Base-by-base conservation (phyloP, 2,329 filamentous ascomycete genomes). In the Ceratocystis cacaofunesta region DNA sequence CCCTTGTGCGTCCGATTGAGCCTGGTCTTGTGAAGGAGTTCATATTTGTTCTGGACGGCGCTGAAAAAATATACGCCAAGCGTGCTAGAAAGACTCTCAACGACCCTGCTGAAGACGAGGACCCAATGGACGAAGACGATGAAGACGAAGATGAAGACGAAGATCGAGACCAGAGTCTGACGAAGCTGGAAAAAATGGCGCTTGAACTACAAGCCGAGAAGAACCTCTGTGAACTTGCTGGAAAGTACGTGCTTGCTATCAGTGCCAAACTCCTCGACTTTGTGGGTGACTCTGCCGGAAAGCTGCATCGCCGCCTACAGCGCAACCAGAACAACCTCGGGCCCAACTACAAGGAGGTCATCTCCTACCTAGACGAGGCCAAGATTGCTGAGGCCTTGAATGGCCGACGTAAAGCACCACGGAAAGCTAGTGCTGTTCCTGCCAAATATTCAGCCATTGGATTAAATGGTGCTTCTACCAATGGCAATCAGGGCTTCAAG, bases 261-360 rank as follows among this genome's bases (percentile, higher is more conserved):
- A 79, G 88, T 8, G 89, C 86, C 22, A 85, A 85, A 64, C 84
- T 91, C 50, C 78, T 96, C 62, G 90, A 95, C 72, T 76, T 79
- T 52, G 78, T 77, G 1, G 84, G 83, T 5, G 76, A 81, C 10
- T 77, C 82, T 36, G 81, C 81, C 7, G 85, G 84, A 36, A 84
- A 83, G 72, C 80, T 95, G 44, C 82, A 83, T 68, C 83, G 84
- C 70, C 82, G 91, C 22, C 78, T 99, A 25, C 80, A 87, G 70
- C 82, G 89, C 69, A 96, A 99, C 75, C 87, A 87, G 72, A 78
- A 78, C n/a, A 85, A 84, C 72, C 80, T 99, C 2, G 94, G 94
- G 1, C 78, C 83, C 58, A 96, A 94, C 73, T 95, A 89, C 79
- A 89, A 87, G 71, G 90, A 94, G 70, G 85, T 96, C 5, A 78